Conservation (phyloP, 129 eudicot species). For the Saussurea involucrata region DNA sequence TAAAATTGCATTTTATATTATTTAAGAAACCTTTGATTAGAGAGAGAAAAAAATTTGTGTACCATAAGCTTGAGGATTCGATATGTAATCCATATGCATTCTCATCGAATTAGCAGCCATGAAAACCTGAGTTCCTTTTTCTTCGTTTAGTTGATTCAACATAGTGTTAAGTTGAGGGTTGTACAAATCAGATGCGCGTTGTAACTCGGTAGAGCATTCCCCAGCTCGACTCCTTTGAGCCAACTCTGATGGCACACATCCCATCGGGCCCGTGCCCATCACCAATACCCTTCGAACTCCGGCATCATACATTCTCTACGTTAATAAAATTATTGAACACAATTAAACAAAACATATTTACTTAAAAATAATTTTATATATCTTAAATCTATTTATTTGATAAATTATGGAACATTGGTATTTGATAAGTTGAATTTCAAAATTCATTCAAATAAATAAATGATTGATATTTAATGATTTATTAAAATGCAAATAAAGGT, state of each 20-base stretch:
- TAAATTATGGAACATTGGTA: too few relatives aligned
- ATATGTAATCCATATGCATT: slow-evolving; percentile 63
- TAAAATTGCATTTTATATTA: background rate
- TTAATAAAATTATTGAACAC: background rate
- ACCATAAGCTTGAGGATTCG: slow-evolving; percentile 64
- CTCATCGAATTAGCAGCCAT: slow-evolving; percentile 57
- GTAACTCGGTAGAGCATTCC: slow-evolving; percentile 54
- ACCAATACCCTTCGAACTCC: slow-evolving; percentile 66
- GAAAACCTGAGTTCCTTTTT: slow-evolving; percentile 45
- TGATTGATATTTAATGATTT: background rate
- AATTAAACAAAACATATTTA: background rate
- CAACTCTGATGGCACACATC: slow-evolving; percentile 78
- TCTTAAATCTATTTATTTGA: background rate
- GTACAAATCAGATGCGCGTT: slow-evolving; percentile 48
- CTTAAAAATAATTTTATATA: background rate
- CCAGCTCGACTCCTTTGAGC: slow-evolving; percentile 59
- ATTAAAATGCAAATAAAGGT: background rate
- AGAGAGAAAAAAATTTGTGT: background rate
- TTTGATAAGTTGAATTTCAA: too few relatives aligned
- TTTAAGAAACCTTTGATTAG: background rate
- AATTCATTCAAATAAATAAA: background rate
- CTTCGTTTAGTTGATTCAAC: slow-evolving; percentile 40
- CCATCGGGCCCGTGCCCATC: slow-evolving; percentile 78
- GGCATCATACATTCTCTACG: slow-evolving; percentile 49
- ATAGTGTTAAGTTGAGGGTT: slow-evolving; percentile 52